phyloP scores from a whole-genome alignment of 2,329 filamentous ascomycete species.

The Drechslerella dactyloides region DNA sequence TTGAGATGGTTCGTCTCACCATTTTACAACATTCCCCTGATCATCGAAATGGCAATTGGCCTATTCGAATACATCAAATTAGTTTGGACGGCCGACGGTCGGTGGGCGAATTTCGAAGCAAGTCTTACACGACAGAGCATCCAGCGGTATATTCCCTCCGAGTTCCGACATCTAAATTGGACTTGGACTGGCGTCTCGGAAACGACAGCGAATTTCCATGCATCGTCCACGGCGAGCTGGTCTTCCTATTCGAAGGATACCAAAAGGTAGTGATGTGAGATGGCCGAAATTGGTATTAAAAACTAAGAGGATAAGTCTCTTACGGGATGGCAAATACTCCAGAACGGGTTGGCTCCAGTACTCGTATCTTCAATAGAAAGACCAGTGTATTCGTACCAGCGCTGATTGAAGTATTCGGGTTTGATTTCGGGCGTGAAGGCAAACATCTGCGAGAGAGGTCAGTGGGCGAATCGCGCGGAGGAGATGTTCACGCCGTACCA shows the following conservation, averaged over 20 bases:
- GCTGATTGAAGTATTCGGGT: conserved; percentile 48
- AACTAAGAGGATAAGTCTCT: conserved; percentile 14
- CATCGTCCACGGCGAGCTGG: conserved; percentile 35
- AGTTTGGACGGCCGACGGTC: no score
- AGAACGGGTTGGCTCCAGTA: conserved; percentile 31
- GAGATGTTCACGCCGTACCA: conserved; percentile 13
- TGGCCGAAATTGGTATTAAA: conserved; percentile 1
- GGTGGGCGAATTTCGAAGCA: neutral
- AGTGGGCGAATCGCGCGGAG: neutral
- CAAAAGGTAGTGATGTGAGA: conserved; percentile 14
- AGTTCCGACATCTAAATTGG: conserved; percentile 73
- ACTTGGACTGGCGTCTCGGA: conserved; percentile 70
- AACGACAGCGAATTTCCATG: conserved; percentile 56
- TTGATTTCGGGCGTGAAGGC: conserved; percentile 40
- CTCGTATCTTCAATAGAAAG: conserved; percentile 30
- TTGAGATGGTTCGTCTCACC: conserved; percentile 19
- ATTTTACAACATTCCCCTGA: conserved; percentile 22
- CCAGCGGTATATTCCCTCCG: conserved; percentile 76
- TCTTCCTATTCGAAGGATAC: conserved; percentile 34
- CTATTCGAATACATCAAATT: conserved; percentile 5
- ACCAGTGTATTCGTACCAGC: conserved; percentile 50
- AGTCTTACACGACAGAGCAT: conserved; percentile 69
- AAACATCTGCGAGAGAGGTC: conserved; percentile 27
- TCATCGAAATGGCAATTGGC: conserved; percentile 34
- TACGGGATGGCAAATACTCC: conserved; percentile 44